Evolutionary conservation across 345 rosid genomes (phyloP).

Genomic region (Citrus australasica): DNA sequence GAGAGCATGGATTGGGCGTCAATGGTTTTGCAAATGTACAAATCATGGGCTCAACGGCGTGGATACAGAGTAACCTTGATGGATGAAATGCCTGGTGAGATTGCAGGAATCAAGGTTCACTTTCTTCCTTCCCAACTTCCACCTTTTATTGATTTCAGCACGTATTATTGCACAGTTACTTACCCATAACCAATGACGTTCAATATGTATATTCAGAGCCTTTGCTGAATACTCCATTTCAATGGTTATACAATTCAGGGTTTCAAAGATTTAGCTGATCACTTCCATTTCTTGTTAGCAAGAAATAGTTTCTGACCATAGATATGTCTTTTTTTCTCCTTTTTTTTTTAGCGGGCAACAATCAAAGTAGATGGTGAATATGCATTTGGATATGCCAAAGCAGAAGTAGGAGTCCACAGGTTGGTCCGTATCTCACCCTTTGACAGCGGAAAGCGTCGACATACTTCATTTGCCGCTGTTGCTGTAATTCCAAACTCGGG

Average conservation of each 20-base stretch:
- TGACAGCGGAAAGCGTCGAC: conserved; percentile 84
- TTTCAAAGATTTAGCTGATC: background rate
- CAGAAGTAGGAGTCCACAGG: conserved; percentile 97
- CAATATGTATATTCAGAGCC: background rate
- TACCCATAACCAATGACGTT: background rate
- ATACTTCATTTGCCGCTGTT: conserved; percentile 98
- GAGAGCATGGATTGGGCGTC: conserved; percentile 99
- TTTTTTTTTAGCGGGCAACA: conserved; percentile 73
- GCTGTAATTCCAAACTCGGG: conserved; percentile 89
- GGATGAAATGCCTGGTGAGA: conserved; percentile 89
- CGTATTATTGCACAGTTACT: background rate
- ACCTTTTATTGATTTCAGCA: background rate
- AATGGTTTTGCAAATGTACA: conserved; percentile 95
- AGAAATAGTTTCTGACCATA: conserved; percentile 3
- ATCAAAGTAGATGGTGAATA: conserved; percentile 90
- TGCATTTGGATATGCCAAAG: conserved; percentile 95
- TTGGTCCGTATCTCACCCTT: conserved; percentile 94
- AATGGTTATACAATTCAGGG: background rate
- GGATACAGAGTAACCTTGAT: conserved; percentile 62
- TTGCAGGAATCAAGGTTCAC: conserved; percentile 92
- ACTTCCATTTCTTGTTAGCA: background rate
- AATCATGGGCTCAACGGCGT: conserved; percentile 69
- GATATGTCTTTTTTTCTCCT: background rate
- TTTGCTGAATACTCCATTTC: background rate
- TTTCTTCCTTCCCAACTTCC: conserved; percentile 23